Base-by-base conservation (phyloP, 2,329 filamentous ascomycete species). In the Penicillium sp. region DNA sequence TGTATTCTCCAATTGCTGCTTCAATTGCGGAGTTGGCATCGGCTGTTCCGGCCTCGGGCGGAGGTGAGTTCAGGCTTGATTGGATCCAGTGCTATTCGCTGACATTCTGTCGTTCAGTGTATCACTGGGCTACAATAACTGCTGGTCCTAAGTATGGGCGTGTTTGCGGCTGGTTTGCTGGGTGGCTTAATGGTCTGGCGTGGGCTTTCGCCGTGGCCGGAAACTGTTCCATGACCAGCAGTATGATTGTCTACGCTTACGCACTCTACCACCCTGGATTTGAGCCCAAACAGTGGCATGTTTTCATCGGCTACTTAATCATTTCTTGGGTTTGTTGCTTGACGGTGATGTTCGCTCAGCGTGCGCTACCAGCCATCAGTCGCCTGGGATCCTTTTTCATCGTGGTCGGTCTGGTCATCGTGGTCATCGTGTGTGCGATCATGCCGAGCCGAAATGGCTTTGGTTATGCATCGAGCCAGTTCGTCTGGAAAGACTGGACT, bases 201-300 rank as follows among this genome's bases (percentile, higher is more conserved):
- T 83, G 80, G 80, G 74, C 82, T 47, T 79, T 83, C 42, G 79
- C 77, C 46, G 70, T 80, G 4, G 77, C 79, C 3, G n/a, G n/a
- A n/a, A n/a, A n/a, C n/a, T n/a, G n/a, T n/a, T 77, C 78, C 2
- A 76, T 83, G 53, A 65, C 75, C 11, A 71, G 75, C 41, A 80
- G 83, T 42, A 70, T 78, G 4, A 63, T 74, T 9, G 74, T 83
- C 13, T 75, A 77, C 51, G 77, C 83, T 72, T 83, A 83, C 57
- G 70, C 72, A 4, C 60, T 79, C 18, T 80, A 78, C 62, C 75
- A 83, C 53, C 70, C 72, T 1, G 73, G 64, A 4, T 80, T 79
- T 39, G 61, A 62, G 8, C 63, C 71, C 11, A 47, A 77, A 44
- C 53, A 73, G 20, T 83, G 79, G 79, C 76, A 81, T 43, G 70